A percentile compares a stretch with the other conserved stretches of the same genome.
phyloP scores from a whole-genome alignment of 441 rosid genomes.

The Metrosideros polymorpha region DNA sequence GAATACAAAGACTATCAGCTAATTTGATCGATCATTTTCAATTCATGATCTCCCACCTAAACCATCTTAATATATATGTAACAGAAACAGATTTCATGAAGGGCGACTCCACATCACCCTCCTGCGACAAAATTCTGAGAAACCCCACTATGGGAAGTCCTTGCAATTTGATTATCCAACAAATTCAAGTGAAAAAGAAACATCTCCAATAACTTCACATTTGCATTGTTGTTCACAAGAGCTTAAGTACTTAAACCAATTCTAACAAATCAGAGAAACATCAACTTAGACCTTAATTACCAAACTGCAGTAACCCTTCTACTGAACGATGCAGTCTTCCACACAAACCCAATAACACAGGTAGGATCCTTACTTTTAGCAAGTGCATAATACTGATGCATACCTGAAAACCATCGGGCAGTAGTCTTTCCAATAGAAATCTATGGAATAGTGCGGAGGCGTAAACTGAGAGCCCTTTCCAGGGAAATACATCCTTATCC shows the following conservation, averaged over 20 bases:
- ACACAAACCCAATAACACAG: neutral
- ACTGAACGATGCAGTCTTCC: neutral
- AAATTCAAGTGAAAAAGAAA: neutral
- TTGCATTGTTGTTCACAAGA: neutral
- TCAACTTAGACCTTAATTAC: neutral
- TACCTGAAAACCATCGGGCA: conserved; percentile 99
- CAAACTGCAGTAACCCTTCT: neutral
- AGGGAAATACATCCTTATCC: conserved; percentile 93
- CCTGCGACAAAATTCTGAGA: neutral
- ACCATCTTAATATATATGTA: neutral
- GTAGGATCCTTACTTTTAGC: neutral
- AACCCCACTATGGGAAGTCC: neutral
- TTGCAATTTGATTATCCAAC: neutral
- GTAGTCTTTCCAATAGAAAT: conserved; percentile 94
- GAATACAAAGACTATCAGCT: neutral
- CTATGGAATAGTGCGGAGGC: conserved; percentile 80
- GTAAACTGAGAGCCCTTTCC: conserved; percentile 83
- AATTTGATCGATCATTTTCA: neutral
- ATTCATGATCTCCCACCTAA: neutral
- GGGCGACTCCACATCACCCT: neutral
- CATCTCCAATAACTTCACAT: neutral
- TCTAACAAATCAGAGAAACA: neutral
- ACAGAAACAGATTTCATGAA: neutral
- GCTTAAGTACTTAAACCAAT: neutral
- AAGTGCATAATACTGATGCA: neutral